Evolutionary conservation across 441 rosid species (phyloP).

Genomic region (Jatropha podagrica): DNA sequence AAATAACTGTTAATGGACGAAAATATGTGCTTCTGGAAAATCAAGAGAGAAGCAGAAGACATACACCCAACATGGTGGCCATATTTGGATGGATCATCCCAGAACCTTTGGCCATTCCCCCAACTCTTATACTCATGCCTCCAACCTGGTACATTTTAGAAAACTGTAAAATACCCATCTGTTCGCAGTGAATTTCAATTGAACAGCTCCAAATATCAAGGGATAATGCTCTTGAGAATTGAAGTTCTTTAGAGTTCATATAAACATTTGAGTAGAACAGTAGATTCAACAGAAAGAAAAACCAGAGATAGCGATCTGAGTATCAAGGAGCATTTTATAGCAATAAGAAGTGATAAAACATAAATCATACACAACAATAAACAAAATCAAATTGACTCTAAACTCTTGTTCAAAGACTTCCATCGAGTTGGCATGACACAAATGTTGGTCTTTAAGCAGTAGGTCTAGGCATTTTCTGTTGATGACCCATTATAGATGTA

Average conservation of each 20-base stretch:
- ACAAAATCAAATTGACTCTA: neutral
- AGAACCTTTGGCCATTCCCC: constrained; percentile 99
- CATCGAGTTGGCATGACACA: neutral
- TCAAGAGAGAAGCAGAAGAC: constrained; percentile 26
- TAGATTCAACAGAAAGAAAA: neutral
- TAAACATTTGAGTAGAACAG: neutral
- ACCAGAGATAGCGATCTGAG: neutral
- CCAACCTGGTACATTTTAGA: constrained; percentile 57
- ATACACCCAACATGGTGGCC: constrained; percentile 98
- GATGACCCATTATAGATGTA: neutral
- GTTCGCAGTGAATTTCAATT: neutral
- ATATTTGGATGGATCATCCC: constrained; percentile 99
- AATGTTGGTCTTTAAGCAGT: neutral
- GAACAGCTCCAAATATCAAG: constrained; percentile 7
- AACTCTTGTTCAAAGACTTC: neutral
- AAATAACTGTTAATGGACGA: constrained; percentile 1
- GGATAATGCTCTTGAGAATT: constrained; percentile 2
- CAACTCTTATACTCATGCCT: constrained; percentile 60
- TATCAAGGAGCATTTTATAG: neutral
- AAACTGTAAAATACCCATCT: constrained; percentile 2
- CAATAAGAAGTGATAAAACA: neutral
- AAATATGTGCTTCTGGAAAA: constrained; percentile 14
- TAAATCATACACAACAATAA: neutral
- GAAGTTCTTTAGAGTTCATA: constrained; percentile 10
- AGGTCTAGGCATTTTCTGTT: neutral